Evolutionary conservation across 2,329 filamentous ascomycete species (phyloP).

Genomic region (Diaporthe eres): DNA sequence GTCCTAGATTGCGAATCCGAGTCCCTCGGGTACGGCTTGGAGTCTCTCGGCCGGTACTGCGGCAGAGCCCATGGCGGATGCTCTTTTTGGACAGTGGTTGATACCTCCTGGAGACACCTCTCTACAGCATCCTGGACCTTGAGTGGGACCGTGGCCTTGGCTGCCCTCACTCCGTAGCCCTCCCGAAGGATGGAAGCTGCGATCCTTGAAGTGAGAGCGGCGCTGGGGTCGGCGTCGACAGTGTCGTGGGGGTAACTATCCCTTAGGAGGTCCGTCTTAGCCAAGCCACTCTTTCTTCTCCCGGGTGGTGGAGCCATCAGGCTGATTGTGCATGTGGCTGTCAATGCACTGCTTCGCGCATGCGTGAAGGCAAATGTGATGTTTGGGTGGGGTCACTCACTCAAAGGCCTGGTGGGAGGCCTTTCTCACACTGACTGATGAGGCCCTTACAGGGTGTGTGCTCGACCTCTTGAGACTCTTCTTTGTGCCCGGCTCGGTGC

Average conservation of each 20-base stretch:
- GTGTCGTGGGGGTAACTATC: constrained; percentile 25
- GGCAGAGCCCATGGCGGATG: constrained; percentile 30
- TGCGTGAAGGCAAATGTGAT: background rate
- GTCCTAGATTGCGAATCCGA: constrained; percentile 22
- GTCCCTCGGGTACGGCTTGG: background rate
- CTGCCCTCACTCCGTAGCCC: constrained; percentile 20
- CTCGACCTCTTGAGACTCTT: constrained; percentile 18
- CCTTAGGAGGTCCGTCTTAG: constrained; percentile 23
- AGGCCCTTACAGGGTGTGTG: constrained; percentile 8
- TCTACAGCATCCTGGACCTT: constrained; percentile 25
- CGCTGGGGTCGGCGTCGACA: constrained; percentile 39
- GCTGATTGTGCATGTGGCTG: constrained; percentile 9
- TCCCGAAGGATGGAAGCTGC: constrained; percentile 37
- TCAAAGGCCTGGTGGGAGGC: constrained; percentile 16
- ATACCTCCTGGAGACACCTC: constrained; percentile 30
- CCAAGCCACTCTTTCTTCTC: constrained; percentile 33
- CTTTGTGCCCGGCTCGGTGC: constrained; percentile 14
- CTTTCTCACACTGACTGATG: constrained; percentile 13
- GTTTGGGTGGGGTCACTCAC: constrained; percentile 18
- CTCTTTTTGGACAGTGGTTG: constrained; percentile 17
- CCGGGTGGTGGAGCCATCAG: constrained; percentile 40
- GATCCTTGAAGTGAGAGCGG: constrained; percentile 38
- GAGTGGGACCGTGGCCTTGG: constrained; percentile 4
- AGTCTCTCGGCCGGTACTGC: background rate
- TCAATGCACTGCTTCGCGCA: constrained; percentile 24